Percentiles rank a stretch among this genome's conserved stretches.
phyloP scores from a whole-genome alignment of 192 early-diverging fungal genomes.

The Coemansia sp. region DNA sequence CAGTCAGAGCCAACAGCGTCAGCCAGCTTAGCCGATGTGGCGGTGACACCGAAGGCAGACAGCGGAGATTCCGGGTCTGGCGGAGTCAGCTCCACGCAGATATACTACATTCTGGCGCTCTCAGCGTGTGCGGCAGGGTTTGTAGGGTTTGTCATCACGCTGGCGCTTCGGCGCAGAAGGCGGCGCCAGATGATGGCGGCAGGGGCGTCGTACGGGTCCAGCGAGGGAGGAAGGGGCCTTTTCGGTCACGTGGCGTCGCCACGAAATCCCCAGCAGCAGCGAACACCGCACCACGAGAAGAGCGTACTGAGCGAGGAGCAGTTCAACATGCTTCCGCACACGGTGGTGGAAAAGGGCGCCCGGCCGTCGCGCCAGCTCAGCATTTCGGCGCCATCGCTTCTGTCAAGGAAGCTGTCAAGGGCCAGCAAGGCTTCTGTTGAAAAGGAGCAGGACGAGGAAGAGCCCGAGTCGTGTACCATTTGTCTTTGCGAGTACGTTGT shows the following conservation, averaged over 20 bases:
- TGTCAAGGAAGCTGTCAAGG: background rate
- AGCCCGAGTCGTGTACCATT: constrained; percentile 36
- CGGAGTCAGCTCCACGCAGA: constrained; percentile 7
- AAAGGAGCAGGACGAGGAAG: background rate
- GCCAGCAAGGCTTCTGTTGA: background rate
- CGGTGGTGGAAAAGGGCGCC: constrained; percentile 1
- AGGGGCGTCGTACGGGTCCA: background rate
- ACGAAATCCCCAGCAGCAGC: constrained; percentile 10
- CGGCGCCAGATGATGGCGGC: constrained; percentile 4
- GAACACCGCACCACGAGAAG: constrained; percentile 12
- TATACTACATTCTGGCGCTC: constrained; percentile 37
- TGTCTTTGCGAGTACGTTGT: constrained; percentile 23
- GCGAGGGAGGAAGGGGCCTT: background rate
- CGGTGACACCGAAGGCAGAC: background rate
- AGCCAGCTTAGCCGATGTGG: background rate
- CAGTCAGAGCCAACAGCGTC: background rate
- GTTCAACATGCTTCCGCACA: constrained; percentile 40
- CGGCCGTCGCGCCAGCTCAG: background rate
- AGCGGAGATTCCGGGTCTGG: background rate
- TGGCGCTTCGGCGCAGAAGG: constrained; percentile 21
- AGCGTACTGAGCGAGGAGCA: constrained; percentile 33
- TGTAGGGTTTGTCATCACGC: constrained; percentile 17
- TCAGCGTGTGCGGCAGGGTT: constrained; percentile 22
- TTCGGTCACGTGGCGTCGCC: constrained; percentile 5
- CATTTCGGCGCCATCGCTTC: background rate